A percentile compares a stretch with the other conserved stretches of the same genome.
Evolutionary conservation across 768 basidiomycete species (phyloP).

Genomic region (Hemileccinum impolitum): DNA sequence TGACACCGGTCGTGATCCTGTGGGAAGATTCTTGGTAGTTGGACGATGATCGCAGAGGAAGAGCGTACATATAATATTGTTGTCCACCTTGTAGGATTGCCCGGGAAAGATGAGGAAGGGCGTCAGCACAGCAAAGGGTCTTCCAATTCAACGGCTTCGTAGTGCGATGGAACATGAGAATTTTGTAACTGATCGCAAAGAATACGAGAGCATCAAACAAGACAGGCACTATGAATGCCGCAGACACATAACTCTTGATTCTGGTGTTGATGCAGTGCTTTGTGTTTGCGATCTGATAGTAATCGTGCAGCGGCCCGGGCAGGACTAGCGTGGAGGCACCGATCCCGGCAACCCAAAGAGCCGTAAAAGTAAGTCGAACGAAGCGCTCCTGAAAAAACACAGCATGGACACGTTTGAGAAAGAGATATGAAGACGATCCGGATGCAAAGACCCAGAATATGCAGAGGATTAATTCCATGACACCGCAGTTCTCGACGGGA

Average conservation of each 20-base stretch:
- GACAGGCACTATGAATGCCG: conserved; percentile 27
- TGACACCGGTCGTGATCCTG: conserved; percentile 34
- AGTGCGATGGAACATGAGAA: conserved; percentile 20
- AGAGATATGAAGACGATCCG: conserved; percentile 33
- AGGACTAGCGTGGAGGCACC: conserved; percentile 28
- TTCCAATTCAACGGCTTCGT: conserved; percentile 11
- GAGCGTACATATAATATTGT: conserved; percentile 35
- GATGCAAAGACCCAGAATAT: conserved; percentile 23
- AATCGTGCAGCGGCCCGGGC: conserved; percentile 19
- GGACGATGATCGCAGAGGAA: background rate
- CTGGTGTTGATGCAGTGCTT: conserved; percentile 28
- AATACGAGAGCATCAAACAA: conserved; percentile 35
- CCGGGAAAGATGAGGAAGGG: conserved; percentile 32
- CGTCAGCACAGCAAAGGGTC: conserved; percentile 18
- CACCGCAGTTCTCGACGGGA: conserved; percentile 19
- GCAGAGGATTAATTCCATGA: conserved; percentile 14
- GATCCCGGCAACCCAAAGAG: conserved; percentile 33
- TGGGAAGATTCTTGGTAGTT: background rate
- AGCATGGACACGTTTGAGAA: conserved; percentile 38
- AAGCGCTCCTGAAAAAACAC: conserved; percentile 25
- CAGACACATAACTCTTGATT: conserved; percentile 23
- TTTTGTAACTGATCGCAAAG: conserved; percentile 31
- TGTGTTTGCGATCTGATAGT: conserved; percentile 32
- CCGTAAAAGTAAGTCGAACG: conserved; percentile 23
- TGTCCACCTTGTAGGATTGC: conserved; percentile 38